A percentile compares a stretch with the other conserved stretches of the same genome.
phyloP scores from a whole-genome alignment of 345 rosid species.

The Limnanthes douglasii region DNA sequence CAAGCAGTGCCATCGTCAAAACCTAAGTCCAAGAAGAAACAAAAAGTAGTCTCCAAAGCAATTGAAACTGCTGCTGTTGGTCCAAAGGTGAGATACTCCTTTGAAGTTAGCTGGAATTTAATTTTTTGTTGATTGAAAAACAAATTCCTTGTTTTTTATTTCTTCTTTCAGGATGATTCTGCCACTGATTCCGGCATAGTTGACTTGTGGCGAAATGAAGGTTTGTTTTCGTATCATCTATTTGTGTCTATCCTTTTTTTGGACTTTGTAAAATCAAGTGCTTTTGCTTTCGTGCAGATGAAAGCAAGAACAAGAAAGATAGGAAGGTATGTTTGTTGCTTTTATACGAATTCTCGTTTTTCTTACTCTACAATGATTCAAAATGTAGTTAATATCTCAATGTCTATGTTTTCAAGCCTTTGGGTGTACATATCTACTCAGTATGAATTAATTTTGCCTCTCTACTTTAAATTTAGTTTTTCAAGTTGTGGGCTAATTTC shows the following conservation, averaged over 20 bases:
- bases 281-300: constrained; percentile 20
- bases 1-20: constrained; percentile 47
- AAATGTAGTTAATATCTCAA: no score
- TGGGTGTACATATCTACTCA: no score
- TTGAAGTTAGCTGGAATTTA: background rate
- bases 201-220: constrained; percentile 60
- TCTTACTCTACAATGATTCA: no score
- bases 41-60: constrained; percentile 8
- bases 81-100: constrained; percentile 21
- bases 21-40: constrained; percentile 26
- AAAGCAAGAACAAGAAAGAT: constrained; percentile 16
- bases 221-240: constrained; percentile 11
- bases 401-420: no score
- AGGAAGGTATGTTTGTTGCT: constrained; percentile 49
- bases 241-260: background rate
- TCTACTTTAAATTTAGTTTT: background rate
- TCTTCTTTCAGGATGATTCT: constrained; percentile 19
- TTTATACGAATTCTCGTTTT: no score
- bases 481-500: background rate
- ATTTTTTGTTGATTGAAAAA: background rate
- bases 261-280: background rate
- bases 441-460: no score
- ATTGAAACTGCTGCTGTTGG: constrained; percentile 15
- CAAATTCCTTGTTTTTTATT: constrained; percentile 5
- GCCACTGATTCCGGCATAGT: constrained; percentile 27